Evolutionary conservation across 2,329 filamentous ascomycete genomes (phyloP).

Genomic region (Claviceps sp.): DNA sequence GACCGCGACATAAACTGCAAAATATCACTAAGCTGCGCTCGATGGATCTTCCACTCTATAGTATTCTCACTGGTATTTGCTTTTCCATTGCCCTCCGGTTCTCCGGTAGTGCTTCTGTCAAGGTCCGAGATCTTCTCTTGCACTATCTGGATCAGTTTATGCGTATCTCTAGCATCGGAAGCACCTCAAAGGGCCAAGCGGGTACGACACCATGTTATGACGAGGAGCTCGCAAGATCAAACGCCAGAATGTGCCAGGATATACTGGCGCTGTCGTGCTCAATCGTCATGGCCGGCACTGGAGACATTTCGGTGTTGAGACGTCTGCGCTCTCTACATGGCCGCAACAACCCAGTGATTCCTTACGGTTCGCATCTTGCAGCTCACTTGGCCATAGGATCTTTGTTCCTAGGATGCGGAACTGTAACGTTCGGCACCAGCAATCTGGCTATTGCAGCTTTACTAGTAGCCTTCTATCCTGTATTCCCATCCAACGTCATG

Average conservation of each 20-base stretch:
- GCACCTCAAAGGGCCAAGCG: slow-evolving; percentile 15
- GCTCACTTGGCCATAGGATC: slow-evolving; percentile 84
- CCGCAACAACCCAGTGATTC: slow-evolving; percentile 66
- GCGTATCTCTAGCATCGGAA: slow-evolving; percentile 51
- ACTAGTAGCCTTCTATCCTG: slow-evolving; percentile 83
- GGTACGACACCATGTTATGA: slow-evolving; percentile 50
- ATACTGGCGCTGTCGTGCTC: slow-evolving; percentile 69
- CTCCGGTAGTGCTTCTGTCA: slow-evolving; percentile 55
- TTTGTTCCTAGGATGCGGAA: slow-evolving; percentile 85
- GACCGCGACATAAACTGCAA: slow-evolving; percentile 44
- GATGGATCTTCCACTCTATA: slow-evolving; percentile 81
- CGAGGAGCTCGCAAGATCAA: slow-evolving; percentile 66
- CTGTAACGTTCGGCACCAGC: slow-evolving; percentile 79
- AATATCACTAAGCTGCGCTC: slow-evolving; percentile 53
- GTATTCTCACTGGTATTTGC: slow-evolving; percentile 79
- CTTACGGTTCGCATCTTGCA: slow-evolving; percentile 89
- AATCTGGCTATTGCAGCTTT: slow-evolving; percentile 77
- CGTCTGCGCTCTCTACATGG: slow-evolving; percentile 81
- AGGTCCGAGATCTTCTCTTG: slow-evolving; percentile 69
- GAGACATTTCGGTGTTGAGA: slow-evolving; percentile 74
- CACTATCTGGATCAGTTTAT: slow-evolving; percentile 80
- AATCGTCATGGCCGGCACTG: slow-evolving; percentile 91
- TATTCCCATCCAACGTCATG: slow-evolving; percentile 78
- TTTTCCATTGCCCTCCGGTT: slow-evolving; percentile 65
- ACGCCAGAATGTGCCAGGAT: slow-evolving; percentile 84